Evolutionary conservation across 2,329 filamentous ascomycete species (phyloP).

Genomic region (Rhynchosporium secalis): DNA sequence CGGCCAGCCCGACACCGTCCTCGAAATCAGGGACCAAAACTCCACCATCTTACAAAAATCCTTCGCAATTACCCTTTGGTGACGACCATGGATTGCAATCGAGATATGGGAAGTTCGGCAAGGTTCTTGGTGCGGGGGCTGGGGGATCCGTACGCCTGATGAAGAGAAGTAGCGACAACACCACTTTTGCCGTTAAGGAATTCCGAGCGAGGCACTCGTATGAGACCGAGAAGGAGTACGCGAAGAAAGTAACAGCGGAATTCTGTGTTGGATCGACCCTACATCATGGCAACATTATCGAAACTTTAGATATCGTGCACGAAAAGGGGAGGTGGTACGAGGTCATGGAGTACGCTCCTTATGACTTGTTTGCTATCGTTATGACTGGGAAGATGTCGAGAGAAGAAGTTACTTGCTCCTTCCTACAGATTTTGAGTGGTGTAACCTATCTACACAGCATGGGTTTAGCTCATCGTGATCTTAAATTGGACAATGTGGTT

Average conservation of each 20-base stretch:
- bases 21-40: slow-evolving; percentile 52
- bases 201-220: slow-evolving; percentile 90
- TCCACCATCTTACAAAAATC: slow-evolving; percentile 48
- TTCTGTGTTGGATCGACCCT: slow-evolving; percentile 97
- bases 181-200: slow-evolving; percentile 96
- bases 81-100: slow-evolving; percentile 89
- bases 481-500: slow-evolving; percentile 97
- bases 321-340: slow-evolving; percentile 96
- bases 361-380: slow-evolving; percentile 93
- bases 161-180: slow-evolving; percentile 88
- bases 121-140: slow-evolving; percentile 88
- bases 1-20: slow-evolving; percentile 61
- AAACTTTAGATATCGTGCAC: slow-evolving; percentile 93
- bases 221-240: slow-evolving; percentile 92
- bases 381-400: slow-evolving; percentile 98
- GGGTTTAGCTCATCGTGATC: slow-evolving; percentile 88
- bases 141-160: slow-evolving; percentile 92
- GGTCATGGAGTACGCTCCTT: slow-evolving; percentile 98
- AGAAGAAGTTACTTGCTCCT: slow-evolving; percentile 87
- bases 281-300: slow-evolving; percentile 97
- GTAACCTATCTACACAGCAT: slow-evolving; percentile 94
- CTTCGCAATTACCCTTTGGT: slow-evolving; percentile 78
- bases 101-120: slow-evolving; percentile 95
- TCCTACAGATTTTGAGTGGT: slow-evolving; percentile 91
- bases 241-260: slow-evolving; percentile 96